Base-by-base conservation (phyloP, 352 stramenopile genomes). In the Globisporangium perplexum region DNA sequence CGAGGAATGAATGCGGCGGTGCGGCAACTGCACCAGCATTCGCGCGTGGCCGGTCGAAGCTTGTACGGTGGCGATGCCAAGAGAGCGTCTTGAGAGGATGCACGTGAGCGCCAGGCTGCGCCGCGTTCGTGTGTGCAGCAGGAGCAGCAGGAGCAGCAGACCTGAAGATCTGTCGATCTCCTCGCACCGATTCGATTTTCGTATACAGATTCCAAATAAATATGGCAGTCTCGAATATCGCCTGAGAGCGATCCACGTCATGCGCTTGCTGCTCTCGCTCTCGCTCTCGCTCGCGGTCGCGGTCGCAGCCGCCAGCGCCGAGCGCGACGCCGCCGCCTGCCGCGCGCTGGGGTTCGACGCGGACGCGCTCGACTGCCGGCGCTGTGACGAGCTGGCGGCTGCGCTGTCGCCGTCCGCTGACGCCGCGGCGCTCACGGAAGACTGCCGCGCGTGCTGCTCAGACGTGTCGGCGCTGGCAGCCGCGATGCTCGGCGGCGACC, bases 351-450 rank as follows among this genome's bases (percentile, higher is more conserved):
- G 78, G 14, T 90, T 88, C 59, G 78, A 87, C 49, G 52, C 52
- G 0, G 70, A 86, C 26, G 67, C 65, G 18, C 72, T 90, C 35
- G 72, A 90, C 53, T 90, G 78, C 47, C 63, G 62, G 17, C 57
- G 80, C n/a, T 90, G 79, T 58, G 64, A 72, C 48, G 53, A 77
- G 3, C 53, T 90, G n/a, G 43, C 55, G 17, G 50, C 62, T 0
- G 76, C 76, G 47, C 57, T 88, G 28, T 55, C 30, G 23, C 59
- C 31, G 18, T 22, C 23, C 1, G 12, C 49, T 5, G 20, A 3
- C 15, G 48, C 43, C 24, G 22, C 26, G 3, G 56, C 39, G 49
- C 35, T 58, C 22, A 38, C 61, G 31, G 35, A 50, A 7, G 57
- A 60, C 15, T 90, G 79, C 55, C 52, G 59, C 33, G 47, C 65